Base-by-base conservation (phyloP, 2,329 filamentous ascomycete species). In the Monilinia polystroma region DNA sequence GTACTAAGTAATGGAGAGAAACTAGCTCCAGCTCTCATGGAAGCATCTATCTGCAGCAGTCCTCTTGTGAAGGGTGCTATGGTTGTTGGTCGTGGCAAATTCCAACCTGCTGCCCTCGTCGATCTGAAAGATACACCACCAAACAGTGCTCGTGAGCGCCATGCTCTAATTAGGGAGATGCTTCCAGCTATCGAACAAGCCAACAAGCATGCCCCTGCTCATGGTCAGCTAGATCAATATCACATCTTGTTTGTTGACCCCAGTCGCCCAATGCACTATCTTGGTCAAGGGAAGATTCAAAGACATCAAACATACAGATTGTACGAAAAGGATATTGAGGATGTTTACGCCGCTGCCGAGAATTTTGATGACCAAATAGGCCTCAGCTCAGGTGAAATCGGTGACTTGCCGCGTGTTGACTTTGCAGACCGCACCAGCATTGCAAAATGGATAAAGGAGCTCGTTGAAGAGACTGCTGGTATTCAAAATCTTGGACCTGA, bases 1-100 rank as follows among this genome's bases (percentile, higher is more conserved):
- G 56, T 68, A 2, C 63, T 72, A 8, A 71, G 71, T 0, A 81
- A 79, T 56, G 81, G 80, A 2, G 79, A 81, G 67, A 82, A 81
- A 67, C 75, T 81, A 55, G 80, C 80, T 43, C 80, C 81, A 0
- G 69, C 78, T 8, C 71, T 72, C 0, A 77, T 80, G 74, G 80
- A 81, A 68, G 72, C 69, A 32, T 72, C 74, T 14, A 74, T 81
- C n/a, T 72, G 72, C 29, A 71, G 68, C 3, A 76, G 79, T 64
- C 75, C 78, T 0, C 41, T 74, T 8, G 74, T 81, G 4, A 69
- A 72, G 1, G 70, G 72, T 18, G 77, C 77, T 2, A 54, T 80
- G 5, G 70, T 81, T 11, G 69, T 77, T 51, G 80, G 80, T 0
- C 72, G 77, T 26, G 64, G 58, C 20, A 64, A 62, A 18, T 70